Base-by-base conservation (phyloP, 1,284 basidiomycete species). In the Phylloporus gajari region DNA sequence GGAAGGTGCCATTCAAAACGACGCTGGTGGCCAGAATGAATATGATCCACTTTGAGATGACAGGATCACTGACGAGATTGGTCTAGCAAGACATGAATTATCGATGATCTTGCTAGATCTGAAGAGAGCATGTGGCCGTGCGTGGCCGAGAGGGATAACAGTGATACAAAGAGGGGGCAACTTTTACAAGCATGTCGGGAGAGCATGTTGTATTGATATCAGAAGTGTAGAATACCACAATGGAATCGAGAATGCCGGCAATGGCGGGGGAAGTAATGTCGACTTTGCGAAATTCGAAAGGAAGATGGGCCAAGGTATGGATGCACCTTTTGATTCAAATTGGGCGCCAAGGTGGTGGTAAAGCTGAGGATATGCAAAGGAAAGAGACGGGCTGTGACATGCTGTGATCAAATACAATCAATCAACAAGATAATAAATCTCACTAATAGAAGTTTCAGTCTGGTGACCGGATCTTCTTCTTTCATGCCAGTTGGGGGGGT, bases 11-110 rank as follows among this genome's bases (percentile, higher is more conserved):
- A 78, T 99, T 99, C 74, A 99, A 87, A 73, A 94, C 91, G 74
- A 99, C 93, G 74, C 94, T 96, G 75, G 97, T 90, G 5, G 92
- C 93, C 46, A 99, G 91, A 25, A 94, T 88, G 68, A 97, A 88
- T 69, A 98, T 94, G 78, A 99, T 97, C 95, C 96, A 98, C 86
- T 99, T 99, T 79, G 92, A 94, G 76, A 99, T 86, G 69, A 99
- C 91, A 1, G 97, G 97, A 81, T 99, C 97, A 42, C 96, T 96
- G 68, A 98, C 96, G 74, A 99, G 91, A n/a, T 88, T 87, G 13
- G 95, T 96, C 97, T 97, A 99, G n/a, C 91, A 90, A 56, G 91
- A 91, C 94, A 98, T 95, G 86, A 98, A 73, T 91, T 89, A 75
- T 98, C 96, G 73, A 98, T 86, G 56, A 85, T 79, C 73, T 86